Evolutionary conservation across 2,329 filamentous ascomycete species (phyloP), one percentile per base, ranked within the genome.

Genomic region (Corynespora cassiicola): DNA sequence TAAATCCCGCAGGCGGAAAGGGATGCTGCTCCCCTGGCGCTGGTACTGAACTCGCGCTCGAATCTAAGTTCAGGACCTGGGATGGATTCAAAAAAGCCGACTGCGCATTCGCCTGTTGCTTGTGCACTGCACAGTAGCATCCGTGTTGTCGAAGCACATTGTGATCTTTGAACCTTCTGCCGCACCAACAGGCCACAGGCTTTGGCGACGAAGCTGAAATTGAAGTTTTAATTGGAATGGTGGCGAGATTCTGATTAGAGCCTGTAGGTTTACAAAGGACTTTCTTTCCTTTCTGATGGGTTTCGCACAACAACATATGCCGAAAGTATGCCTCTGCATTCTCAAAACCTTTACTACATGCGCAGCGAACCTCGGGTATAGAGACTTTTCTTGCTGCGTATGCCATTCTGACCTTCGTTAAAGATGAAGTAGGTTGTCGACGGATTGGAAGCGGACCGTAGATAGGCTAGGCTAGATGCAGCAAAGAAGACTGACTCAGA

Each of bases 341-440:
- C 37, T 34, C 31, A 25, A 39, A 34, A 29, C 24, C 24, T 33
- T 39, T 30, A 33, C 37, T 25, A 14, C 37, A 39, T 10, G 30
- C 18, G 30, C 37, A 39, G 36, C 29, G 29, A 33, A 39, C 29
- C 36, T 31, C n/a, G 31, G 23, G 33, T n/a, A n/a, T n/a, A n/a
- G n/a, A n/a, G n/a, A n/a, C n/a, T n/a, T n/a, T n/a, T n/a, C n/a
- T n/a, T n/a, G n/a, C n/a, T n/a, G n/a, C n/a, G n/a, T n/a, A n/a
- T n/a, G n/a, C n/a, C n/a, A n/a, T n/a, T n/a, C n/a, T n/a, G n/a
- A n/a, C n/a, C n/a, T n/a, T n/a, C n/a, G n/a, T n/a, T n/a, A n/a
- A n/a, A n/a, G n/a, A n/a, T n/a, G n/a, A n/a, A n/a, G n/a, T n/a
- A n/a, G n/a, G n/a, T n/a, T n/a, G n/a, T n/a, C n/a, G n/a, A n/a